Conservation (phyloP, 2,329 filamentous ascomycete genomes). For the Nothophoma quercina region DNA sequence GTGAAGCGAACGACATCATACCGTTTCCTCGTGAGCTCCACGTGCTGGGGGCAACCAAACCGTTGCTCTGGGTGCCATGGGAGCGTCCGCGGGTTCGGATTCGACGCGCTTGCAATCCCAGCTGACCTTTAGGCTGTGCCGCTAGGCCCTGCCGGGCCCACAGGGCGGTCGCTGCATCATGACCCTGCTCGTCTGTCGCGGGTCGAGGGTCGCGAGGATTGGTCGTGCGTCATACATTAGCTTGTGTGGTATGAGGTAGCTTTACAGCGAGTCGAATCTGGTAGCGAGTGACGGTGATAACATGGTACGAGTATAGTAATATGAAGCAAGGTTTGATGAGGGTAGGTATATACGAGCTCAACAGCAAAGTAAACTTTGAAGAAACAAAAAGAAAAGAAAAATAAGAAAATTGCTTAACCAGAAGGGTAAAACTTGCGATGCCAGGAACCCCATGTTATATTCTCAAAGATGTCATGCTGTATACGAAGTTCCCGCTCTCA, state of each 20-base stretch:
- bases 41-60: conserved; percentile 5
- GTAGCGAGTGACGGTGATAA: neutral
- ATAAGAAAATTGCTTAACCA: neutral
- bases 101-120: conserved; percentile 15
- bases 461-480: conserved; percentile 2
- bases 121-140: conserved; percentile 7
- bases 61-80: conserved; percentile 3
- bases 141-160: conserved; percentile 13
- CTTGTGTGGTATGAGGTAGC: neutral
- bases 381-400: neutral
- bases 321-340: conserved; percentile 5
- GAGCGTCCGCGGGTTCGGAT: conserved; percentile 7
- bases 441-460: neutral
- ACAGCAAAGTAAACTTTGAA: neutral
- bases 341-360: conserved; percentile 1
- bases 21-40: conserved; percentile 7
- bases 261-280: neutral
- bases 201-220: conserved; percentile 5
- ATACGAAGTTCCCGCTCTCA: conserved; percentile 1
- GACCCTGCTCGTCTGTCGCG: conserved; percentile 17
- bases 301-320: neutral
- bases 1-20: conserved; percentile 9
- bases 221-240: conserved; percentile 10
- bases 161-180: conserved; percentile 7
- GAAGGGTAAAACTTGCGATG: neutral